These are phyloP conservation scores for Russula virescens DNA, from an alignment of 768 basidiomycete species.

Conservation along the genomic window DNA sequence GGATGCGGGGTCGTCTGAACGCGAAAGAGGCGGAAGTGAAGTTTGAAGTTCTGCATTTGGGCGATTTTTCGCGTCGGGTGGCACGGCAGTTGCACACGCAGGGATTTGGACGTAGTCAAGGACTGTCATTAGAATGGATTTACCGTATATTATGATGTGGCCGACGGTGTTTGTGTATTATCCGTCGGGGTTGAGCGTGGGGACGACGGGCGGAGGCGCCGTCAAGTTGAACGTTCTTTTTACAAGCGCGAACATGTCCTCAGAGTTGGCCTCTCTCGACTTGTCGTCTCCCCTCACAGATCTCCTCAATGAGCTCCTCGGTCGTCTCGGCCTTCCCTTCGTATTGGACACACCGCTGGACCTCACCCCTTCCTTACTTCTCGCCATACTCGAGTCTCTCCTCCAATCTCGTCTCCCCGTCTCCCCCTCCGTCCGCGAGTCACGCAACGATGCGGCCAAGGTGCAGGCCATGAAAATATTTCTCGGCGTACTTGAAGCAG, in stretches of 20 bases:
- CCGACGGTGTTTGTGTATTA: background rate
- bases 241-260: conserved; percentile 6
- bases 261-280: conserved; percentile 14
- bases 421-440: conserved; percentile 32
- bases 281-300: conserved; percentile 20
- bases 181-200: background rate
- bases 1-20: background rate
- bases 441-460: conserved; percentile 37
- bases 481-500: conserved; percentile 64
- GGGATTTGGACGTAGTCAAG: conserved; percentile 23
- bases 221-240: background rate
- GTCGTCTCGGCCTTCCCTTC: conserved; percentile 31
- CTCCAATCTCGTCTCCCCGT: conserved; percentile 51
- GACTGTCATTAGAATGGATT: conserved; percentile 5
- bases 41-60: conserved; percentile 2
- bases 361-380: conserved; percentile 64
- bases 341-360: conserved; percentile 39
- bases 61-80: background rate
- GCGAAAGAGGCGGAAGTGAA: conserved; percentile 5
- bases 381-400: conserved; percentile 63
- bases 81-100: conserved; percentile 13
- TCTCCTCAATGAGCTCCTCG: conserved; percentile 32
- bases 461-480: conserved; percentile 69
- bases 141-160: no score
- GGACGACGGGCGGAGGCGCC: background rate